These are phyloP conservation scores for Pseudonectria buxi DNA, from an alignment of 2,329 filamentous ascomycete genomes.

Conservation along the genomic window DNA sequence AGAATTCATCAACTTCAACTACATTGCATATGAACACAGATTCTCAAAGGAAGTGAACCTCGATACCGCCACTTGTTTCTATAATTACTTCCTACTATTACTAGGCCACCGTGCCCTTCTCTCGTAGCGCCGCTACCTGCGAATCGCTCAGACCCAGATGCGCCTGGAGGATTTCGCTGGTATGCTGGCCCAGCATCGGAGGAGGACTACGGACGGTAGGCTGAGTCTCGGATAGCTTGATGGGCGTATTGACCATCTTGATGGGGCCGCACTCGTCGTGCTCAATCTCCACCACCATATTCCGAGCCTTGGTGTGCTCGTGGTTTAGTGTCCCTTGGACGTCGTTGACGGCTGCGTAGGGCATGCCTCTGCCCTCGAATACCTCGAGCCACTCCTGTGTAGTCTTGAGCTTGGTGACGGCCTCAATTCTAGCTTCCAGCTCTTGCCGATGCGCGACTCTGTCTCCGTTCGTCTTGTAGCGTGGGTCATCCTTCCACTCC, in stretches of 20 bases:
- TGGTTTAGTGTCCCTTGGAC: constrained; percentile 79
- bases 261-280: constrained; percentile 79
- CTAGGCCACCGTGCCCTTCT: constrained; percentile 58
- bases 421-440: constrained; percentile 74
- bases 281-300: constrained; percentile 85
- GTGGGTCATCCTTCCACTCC: constrained; percentile 53
- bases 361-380: constrained; percentile 87
- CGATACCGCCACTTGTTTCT: too few relatives aligned
- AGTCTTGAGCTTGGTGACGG: constrained; percentile 65
- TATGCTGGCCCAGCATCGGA: constrained; percentile 82
- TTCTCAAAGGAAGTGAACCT: too few relatives aligned
- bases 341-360: constrained; percentile 89
- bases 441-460: constrained; percentile 65
- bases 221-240: constrained; percentile 83
- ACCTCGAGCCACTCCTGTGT: constrained; percentile 83
- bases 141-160: constrained; percentile 53
- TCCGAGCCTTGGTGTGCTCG: constrained; percentile 73
- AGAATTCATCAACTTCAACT: too few relatives aligned
- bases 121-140: constrained; percentile 56
- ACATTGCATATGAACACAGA: too few relatives aligned
- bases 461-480: constrained; percentile 54
- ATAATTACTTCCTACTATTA: constrained; percentile 1
- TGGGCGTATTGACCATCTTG: constrained; percentile 85
- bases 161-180: constrained; percentile 63
- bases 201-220: constrained; percentile 72